These are phyloP conservation scores for Magnusiomyces starmeri DNA, from an alignment of 1,139 yeast species.

Conservation along the genomic window DNA sequence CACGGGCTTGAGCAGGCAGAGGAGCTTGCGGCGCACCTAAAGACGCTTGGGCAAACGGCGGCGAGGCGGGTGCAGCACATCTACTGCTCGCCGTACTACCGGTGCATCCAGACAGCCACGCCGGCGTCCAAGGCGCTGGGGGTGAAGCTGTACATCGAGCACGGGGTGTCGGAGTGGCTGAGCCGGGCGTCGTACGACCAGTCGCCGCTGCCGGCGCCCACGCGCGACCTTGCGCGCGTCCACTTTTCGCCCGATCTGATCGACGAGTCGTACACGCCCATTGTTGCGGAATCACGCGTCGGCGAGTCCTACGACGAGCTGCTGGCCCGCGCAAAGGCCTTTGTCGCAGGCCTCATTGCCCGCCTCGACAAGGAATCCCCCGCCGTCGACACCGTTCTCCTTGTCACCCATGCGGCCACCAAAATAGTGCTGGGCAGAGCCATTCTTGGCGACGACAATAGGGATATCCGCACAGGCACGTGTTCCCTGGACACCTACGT, in stretches of 20 bases:
- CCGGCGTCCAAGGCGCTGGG: constrained; percentile 54
- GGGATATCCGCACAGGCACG: constrained; percentile 47
- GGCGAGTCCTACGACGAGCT: constrained; percentile 68
- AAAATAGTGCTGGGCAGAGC: constrained; percentile 73
- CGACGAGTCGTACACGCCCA: constrained; percentile 37
- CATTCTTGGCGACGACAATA: constrained; percentile 44
- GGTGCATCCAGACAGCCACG: constrained; percentile 78
- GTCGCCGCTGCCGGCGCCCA: constrained; percentile 16
- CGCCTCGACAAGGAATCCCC: constrained; percentile 49
- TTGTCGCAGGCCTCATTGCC: constrained; percentile 47
- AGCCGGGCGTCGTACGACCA: constrained; percentile 17
- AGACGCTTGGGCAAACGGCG: constrained; percentile 37
- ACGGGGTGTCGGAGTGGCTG: constrained; percentile 51
- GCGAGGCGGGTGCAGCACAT: constrained; percentile 46
- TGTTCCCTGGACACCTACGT: constrained; percentile 53
- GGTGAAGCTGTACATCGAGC: constrained; percentile 39
- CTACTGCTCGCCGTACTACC: constrained; percentile 75
- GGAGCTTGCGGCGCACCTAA: constrained; percentile 52
- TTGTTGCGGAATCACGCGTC: constrained; percentile 47
- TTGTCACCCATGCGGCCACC: constrained; percentile 80
- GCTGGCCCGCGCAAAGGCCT: constrained; percentile 45
- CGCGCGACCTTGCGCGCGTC: background rate
- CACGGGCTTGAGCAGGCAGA: constrained; percentile 78
- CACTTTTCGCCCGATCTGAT: constrained; percentile 24
- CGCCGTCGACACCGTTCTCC: constrained; percentile 46